Conservation (phyloP, 768 basidiomycete species). For the Lactifluus hygrophoroides region DNA sequence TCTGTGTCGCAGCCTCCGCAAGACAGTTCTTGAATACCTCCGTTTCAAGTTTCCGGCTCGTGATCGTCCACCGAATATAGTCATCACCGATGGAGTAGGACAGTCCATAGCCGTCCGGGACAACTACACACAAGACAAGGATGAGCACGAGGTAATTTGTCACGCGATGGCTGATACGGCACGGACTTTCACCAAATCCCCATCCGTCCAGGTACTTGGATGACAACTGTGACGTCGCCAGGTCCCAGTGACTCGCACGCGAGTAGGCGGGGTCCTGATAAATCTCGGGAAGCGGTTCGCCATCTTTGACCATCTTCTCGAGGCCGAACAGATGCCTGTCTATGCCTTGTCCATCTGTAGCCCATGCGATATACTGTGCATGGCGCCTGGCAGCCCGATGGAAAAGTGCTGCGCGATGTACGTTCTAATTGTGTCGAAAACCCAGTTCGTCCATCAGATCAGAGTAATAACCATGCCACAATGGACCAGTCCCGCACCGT, state of each 20-base stretch:
- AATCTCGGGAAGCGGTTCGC: slow-evolving; percentile 63
- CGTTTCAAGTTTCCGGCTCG: slow-evolving; percentile 51
- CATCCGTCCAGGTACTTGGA: slow-evolving; percentile 88
- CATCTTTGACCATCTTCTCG: slow-evolving; percentile 68
- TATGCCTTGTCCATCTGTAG: slow-evolving; percentile 89
- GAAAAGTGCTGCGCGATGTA: slow-evolving; percentile 57
- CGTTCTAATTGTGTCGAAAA: slow-evolving; percentile 32
- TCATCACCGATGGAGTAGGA: slow-evolving; percentile 90
- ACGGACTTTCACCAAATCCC: slow-evolving; percentile 91
- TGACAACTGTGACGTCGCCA: no score
- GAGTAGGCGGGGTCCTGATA: slow-evolving; percentile 66
- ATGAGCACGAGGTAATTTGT: not conserved
- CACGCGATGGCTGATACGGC: not conserved
- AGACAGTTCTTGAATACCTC: no score
- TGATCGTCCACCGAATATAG: slow-evolving; percentile 94
- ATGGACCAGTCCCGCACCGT: slow-evolving; percentile 31
- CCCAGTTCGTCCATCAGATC: not conserved
- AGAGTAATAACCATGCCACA: not conserved
- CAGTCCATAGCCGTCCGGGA: slow-evolving; percentile 88
- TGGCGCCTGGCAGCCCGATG: slow-evolving; percentile 72
- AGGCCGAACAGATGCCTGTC: slow-evolving; percentile 94
- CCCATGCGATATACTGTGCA: slow-evolving; percentile 81
- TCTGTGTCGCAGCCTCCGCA: no score
- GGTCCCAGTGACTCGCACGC: slow-evolving; percentile 80
- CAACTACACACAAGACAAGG: slow-evolving; percentile 47